A percentile compares a stretch with the other conserved stretches of the same genome.
phyloP scores from a whole-genome alignment of 2,329 filamentous ascomycete species.

The Colletotrichum horii region DNA sequence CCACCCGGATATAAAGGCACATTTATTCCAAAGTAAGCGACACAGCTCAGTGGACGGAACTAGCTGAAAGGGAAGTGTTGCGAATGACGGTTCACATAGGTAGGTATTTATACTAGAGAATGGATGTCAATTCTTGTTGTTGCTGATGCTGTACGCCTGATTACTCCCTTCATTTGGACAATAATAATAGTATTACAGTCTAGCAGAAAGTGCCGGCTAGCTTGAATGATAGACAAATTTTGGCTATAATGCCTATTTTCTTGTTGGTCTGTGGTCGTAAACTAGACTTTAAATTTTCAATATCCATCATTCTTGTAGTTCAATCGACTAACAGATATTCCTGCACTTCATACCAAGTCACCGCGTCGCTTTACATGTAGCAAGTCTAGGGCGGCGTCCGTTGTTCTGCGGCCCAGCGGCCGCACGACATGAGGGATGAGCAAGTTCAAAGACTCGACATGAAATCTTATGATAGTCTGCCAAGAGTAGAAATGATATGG shows the following conservation, averaged over 20 bases:
- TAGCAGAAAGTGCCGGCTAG: fast-evolving
- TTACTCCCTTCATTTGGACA: neutral
- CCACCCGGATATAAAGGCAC: fast-evolving
- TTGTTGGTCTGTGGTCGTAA: fast-evolving
- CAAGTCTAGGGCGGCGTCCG: fast-evolving
- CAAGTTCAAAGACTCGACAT: fast-evolving
- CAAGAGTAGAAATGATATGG: no score
- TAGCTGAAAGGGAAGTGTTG: fast-evolving
- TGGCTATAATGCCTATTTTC: neutral
- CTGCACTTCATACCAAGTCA: no score
- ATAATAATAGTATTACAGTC: neutral
- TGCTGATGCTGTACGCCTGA: fast-evolving
- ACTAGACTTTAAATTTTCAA: neutral
- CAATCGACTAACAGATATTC: neutral
- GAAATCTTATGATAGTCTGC: neutral
- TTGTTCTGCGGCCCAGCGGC: fast-evolving
- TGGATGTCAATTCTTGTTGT: neutral
- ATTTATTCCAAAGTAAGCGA: neutral
- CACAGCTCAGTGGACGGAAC: fast-evolving
- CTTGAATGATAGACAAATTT: neutral
- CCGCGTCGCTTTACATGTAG: fast-evolving
- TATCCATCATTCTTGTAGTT: fast-evolving
- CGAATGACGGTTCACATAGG: fast-evolving
- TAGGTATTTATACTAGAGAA: no score
- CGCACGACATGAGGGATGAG: neutral